Conservation (phyloP, 345 rosid species). For the Linum lewisii region DNA sequence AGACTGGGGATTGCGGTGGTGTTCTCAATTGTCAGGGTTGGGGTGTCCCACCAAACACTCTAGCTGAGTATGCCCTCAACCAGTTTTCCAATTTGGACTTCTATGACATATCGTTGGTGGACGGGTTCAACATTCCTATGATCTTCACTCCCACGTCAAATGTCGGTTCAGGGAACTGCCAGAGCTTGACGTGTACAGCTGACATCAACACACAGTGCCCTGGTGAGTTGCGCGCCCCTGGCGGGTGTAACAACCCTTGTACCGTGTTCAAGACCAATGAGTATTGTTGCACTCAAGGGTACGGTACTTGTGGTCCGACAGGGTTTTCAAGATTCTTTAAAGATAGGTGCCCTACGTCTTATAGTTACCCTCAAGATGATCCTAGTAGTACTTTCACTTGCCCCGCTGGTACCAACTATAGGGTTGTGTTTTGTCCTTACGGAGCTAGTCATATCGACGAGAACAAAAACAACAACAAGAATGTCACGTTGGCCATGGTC, state of each 20-base stretch:
- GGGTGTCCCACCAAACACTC: constrained; percentile 52
- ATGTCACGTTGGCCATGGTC: not conserved
- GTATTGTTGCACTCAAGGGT: constrained; percentile 34
- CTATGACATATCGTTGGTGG: constrained; percentile 40
- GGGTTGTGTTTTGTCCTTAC: constrained; percentile 27
- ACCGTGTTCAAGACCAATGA: constrained; percentile 34
- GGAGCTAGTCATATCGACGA: not conserved
- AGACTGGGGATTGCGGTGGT: constrained; percentile 42
- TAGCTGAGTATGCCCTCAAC: constrained; percentile 54
- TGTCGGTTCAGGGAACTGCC: constrained; percentile 18
- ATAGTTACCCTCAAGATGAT: constrained; percentile 26
- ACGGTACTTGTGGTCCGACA: constrained; percentile 15
- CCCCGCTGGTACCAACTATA: constrained; percentile 21
- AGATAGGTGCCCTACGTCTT: constrained; percentile 19
- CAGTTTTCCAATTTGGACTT: constrained; percentile 36
- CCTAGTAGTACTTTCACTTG: constrained; percentile 28
- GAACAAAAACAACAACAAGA: not conserved
- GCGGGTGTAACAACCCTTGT: constrained; percentile 41
- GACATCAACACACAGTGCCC: constrained; percentile 53
- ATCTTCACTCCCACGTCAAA: constrained; percentile 32
- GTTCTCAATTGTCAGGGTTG: constrained; percentile 36
- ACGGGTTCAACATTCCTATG: constrained; percentile 50
- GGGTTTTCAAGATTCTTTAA: constrained; percentile 18
- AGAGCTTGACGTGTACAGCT: constrained; percentile 34
- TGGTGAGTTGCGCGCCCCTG: constrained; percentile 13